Base-by-base conservation (phyloP, 2,329 filamentous ascomycete genomes). In the Aureobasidium subglaciale region DNA sequence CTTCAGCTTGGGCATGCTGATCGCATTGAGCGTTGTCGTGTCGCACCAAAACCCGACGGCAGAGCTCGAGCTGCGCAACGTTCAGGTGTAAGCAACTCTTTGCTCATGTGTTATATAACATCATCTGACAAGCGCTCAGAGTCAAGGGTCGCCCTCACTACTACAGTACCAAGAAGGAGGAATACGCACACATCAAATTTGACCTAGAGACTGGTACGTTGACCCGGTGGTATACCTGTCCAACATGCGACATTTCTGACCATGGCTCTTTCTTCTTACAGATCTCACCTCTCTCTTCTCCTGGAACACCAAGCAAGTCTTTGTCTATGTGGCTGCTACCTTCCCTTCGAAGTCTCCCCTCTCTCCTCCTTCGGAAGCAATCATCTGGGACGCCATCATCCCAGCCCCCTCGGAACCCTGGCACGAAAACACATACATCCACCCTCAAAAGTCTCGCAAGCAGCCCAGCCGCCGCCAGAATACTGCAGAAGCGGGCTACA, bases 251-350 rank as follows among this genome's bases (percentile, higher is more conserved):
- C 49, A 41, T 24, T 53, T 58, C 60, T 59, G 22, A 57, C 49
- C 5, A 22, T 15, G 3, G n/a, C 13, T 37, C 24, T 27, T 29
- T 24, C n/a, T n/a, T 25, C 59, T 11, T 3, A 22, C 60, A 78
- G 92, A 99, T 74, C 82, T 99, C 59, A 87, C 84, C 59, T 86
- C 86, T 40, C 88, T 99, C 64, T 97, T 97, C 81, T 95, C 88
- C 68, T 99, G 92, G 93, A 99, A 99, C 79, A 99, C 95, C 18
- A 99, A 99, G 73, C 89, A 97, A 74, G 76, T 99, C 66, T 99
- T 97, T 74, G 85, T 96, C 70, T 99, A 96, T 76, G 85, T 99
- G 58, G 92, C 90, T 55, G 92, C 92, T 55, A 85, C 78, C 56
- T 87, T 86, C 68, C 74, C 76, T 34, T 70, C 71, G 45, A 60